phyloP scores from a whole-genome alignment of 2,329 filamentous ascomycete genomes.

The Exophiala bonariae region DNA sequence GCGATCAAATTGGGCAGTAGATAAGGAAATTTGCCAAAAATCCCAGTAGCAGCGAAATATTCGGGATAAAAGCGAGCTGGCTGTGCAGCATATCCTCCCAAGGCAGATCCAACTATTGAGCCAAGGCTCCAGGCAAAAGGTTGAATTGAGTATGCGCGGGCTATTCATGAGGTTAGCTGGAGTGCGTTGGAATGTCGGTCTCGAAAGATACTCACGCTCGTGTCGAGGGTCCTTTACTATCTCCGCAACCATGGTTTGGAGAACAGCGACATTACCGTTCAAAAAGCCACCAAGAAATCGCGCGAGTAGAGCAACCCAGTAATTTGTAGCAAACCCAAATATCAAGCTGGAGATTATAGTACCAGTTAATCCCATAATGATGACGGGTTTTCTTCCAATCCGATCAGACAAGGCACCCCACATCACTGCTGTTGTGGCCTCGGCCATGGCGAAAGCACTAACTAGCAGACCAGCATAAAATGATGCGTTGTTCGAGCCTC shows the following conservation, averaged over 20 bases:
- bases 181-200: too few relatives aligned
- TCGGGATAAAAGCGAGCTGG: slow-evolving; percentile 21
- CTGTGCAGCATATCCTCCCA: slow-evolving; percentile 25
- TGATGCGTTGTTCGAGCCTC: slow-evolving; percentile 33
- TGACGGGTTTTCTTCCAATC: slow-evolving; percentile 38
- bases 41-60: slow-evolving; percentile 19
- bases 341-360: slow-evolving; percentile 43
- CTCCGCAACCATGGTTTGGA: slow-evolving; percentile 73
- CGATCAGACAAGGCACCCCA: slow-evolving; percentile 46
- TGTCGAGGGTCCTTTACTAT: slow-evolving; percentile 62
- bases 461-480: slow-evolving; percentile 33
- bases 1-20: slow-evolving; percentile 25
- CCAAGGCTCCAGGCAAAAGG: slow-evolving; percentile 26
- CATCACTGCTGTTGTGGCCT: slow-evolving; percentile 44
- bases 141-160: slow-evolving; percentile 23
- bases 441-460: slow-evolving; percentile 46
- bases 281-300: slow-evolving; percentile 59
- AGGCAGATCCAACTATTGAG: slow-evolving; percentile 21
- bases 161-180: slow-evolving; percentile 9
- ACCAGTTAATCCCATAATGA: slow-evolving; percentile 37
- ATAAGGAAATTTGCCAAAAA: slow-evolving; percentile 27
- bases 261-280: slow-evolving; percentile 72
- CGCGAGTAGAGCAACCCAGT: slow-evolving; percentile 46
- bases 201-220: slow-evolving; percentile 41
- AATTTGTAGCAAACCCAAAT: slow-evolving; percentile 42